phyloP scores from a whole-genome alignment of 2,329 filamentous ascomycete genomes.

The Colletotrichum limetticola region DNA sequence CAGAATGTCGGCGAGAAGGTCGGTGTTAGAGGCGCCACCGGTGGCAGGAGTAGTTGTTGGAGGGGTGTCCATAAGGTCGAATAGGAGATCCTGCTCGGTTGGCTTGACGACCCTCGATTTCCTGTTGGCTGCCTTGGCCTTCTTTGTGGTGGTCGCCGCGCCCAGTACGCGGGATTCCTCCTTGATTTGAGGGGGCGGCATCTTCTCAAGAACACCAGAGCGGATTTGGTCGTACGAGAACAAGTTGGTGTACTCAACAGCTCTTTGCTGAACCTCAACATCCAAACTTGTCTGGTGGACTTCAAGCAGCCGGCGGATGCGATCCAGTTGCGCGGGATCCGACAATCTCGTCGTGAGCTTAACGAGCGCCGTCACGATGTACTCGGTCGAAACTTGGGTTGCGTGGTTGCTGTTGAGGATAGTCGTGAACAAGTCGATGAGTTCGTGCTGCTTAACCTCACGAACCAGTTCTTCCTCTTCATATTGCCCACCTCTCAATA shows the following conservation, averaged over 20 bases:
- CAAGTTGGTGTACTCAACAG: conserved; percentile 95
- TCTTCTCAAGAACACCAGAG: conserved; percentile 92
- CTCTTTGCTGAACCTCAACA: conserved; percentile 94
- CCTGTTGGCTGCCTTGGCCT: conserved; percentile 76
- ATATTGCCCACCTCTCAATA: conserved; percentile 90
- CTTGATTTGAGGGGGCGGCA: conserved; percentile 96
- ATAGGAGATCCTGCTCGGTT: conserved; percentile 89
- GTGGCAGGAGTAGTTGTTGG: conserved; percentile 59
- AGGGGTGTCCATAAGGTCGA: conserved; percentile 89
- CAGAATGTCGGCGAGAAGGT: conserved; percentile 91
- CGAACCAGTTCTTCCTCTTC: conserved; percentile 91
- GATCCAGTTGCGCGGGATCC: conserved; percentile 86
- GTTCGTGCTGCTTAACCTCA: conserved; percentile 85
- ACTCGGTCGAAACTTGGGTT: conserved; percentile 90
- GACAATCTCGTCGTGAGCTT: conserved; percentile 91
- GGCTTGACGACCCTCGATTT: conserved; percentile 83
- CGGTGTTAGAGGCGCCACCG: conserved; percentile 76
- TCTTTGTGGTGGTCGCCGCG: conserved; percentile 72
- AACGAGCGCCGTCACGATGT: conserved; percentile 94
- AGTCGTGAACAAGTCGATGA: conserved; percentile 91
- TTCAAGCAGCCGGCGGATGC: conserved; percentile 81
- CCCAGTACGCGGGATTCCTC: conserved; percentile 93
- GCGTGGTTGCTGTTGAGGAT: conserved; percentile 96
- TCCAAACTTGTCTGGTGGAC: conserved; percentile 87
- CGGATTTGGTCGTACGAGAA: conserved; percentile 90